Base-by-base conservation (phyloP, 768 basidiomycete species). In the Pulveroboletus sp. region DNA sequence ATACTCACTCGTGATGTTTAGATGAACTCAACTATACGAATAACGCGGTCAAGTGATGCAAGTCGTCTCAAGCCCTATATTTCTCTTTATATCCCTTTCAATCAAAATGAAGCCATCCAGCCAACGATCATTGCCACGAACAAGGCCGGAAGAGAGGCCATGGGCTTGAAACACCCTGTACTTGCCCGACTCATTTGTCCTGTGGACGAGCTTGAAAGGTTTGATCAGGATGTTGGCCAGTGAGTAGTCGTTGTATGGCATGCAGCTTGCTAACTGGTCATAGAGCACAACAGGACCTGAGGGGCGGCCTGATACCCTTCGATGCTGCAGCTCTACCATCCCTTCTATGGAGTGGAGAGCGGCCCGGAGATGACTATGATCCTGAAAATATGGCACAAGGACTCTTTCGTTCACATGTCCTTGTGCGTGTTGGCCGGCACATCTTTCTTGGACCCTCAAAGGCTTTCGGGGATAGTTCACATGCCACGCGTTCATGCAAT, bases 321-420 rank as follows among this genome's bases (percentile, higher is more conserved):
- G 32, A n/a, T 2, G 44, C 44, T 3, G 27, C 23, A 7, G 29
- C 45, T 7, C 40, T 49, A 8, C 48, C 52, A 2, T 21, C 52
- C 4, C 23, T 50, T n/a, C 25, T 53, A 3, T 53, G 45, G 33
- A 34, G 32, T 12, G 44, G 52, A 4, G 19, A 41, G 3, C 16
- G 8, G 4, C 52, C 52, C 8, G 44, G 52, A 10, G 37, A 40
- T n/a, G 33, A 49, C 38, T 53, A 21, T 12, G 33, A 49, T 19
- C 25, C 14, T 9, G n/a, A 34, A 0, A 29, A 32, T 2, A 42
- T 50, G 29, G 20, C 6, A 0, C 2, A 34, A 0, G 43, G 43
- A 14, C 23, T 44, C 3, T 31, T 45, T 16, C 19, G 23, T 24
- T 27, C 43, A 20, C 45, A 17, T 27, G 25, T 27, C 29, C 19